These are phyloP conservation scores for Didymella exigua DNA, from an alignment of 2,329 filamentous ascomycete species.

Conservation along the genomic window DNA sequence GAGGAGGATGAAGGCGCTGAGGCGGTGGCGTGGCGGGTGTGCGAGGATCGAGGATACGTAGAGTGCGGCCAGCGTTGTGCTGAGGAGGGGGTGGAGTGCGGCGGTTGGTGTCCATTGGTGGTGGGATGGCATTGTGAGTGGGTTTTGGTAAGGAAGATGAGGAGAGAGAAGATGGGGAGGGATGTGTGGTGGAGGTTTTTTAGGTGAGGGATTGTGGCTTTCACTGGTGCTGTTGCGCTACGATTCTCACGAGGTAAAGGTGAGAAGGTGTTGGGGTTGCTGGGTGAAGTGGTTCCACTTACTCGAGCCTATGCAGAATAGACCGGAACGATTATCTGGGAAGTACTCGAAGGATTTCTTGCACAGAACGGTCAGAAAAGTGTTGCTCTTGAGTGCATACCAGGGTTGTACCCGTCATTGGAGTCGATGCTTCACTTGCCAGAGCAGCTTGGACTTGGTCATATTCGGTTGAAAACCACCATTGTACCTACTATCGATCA, in stretches of 20 bases:
- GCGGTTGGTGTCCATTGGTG: neutral
- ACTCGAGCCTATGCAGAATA: too few relatives aligned
- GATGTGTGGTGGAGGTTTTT: neutral
- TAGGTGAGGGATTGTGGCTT: neutral
- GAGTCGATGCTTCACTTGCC: too few relatives aligned
- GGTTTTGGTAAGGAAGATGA: neutral
- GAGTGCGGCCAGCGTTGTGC: neutral
- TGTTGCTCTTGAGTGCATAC: too few relatives aligned
- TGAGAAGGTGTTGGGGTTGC: too few relatives aligned
- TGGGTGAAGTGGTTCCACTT: too few relatives aligned
- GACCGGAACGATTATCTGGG: too few relatives aligned
- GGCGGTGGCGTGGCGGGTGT: slow-evolving; percentile 20
- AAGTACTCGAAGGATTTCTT: too few relatives aligned
- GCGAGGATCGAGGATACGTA: slow-evolving; percentile 24
- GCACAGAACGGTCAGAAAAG: too few relatives aligned
- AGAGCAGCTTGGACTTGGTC: too few relatives aligned
- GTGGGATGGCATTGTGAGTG: neutral
- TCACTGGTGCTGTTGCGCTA: neutral
- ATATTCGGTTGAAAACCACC: too few relatives aligned
- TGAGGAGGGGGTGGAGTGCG: neutral
- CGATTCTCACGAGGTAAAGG: neutral
- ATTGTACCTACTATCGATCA: neutral
- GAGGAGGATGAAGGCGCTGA: slow-evolving; percentile 16
- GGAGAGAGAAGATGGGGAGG: neutral
- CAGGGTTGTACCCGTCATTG: too few relatives aligned